Evolutionary conservation across 1,284 basidiomycete genomes (phyloP).

Genomic region (Flammula alnicola): DNA sequence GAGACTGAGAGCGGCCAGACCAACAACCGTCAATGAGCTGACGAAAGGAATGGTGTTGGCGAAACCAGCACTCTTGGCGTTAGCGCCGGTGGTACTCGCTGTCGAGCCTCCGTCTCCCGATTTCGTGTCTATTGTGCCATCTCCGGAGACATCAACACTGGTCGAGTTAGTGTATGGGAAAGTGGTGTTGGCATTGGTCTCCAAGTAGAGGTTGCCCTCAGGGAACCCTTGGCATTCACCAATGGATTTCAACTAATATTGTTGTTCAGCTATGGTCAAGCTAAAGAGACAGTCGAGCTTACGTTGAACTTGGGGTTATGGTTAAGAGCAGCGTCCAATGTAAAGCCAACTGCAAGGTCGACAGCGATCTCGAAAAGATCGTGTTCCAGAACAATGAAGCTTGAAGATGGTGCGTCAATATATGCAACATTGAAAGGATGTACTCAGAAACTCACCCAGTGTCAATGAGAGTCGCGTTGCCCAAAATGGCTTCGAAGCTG

Average conservation of each 20-base stretch:
- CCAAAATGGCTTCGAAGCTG: constrained; percentile 63
- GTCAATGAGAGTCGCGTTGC: constrained; percentile 55
- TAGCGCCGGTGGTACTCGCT: not conserved
- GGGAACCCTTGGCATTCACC: constrained; percentile 12
- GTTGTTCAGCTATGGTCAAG: too few species aligned
- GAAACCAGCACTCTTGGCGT: constrained; percentile 1
- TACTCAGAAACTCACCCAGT: constrained; percentile 41
- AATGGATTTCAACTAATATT: constrained; percentile 46
- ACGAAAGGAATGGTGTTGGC: constrained; percentile 7
- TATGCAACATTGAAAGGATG: constrained; percentile 31
- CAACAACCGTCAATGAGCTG: constrained; percentile 5
- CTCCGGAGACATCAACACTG: constrained; percentile 33
- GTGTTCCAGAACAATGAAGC: constrained; percentile 89
- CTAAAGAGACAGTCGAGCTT: too few species aligned
- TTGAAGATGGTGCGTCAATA: constrained; percentile 29
- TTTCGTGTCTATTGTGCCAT: constrained; percentile 29
- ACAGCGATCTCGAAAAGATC: constrained; percentile 85
- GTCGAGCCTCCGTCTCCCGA: constrained; percentile 16
- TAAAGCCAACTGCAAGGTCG: constrained; percentile 86
- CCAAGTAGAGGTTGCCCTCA: constrained; percentile 56
- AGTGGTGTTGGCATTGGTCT: constrained; percentile 60
- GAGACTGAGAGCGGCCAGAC: constrained; percentile 4
- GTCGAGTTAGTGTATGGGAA: constrained; percentile 50
- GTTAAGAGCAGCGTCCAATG: constrained; percentile 66
- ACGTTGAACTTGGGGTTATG: constrained; percentile 63